Base-by-base conservation (phyloP, 2,329 filamentous ascomycete genomes). In the Fusarium sp. region DNA sequence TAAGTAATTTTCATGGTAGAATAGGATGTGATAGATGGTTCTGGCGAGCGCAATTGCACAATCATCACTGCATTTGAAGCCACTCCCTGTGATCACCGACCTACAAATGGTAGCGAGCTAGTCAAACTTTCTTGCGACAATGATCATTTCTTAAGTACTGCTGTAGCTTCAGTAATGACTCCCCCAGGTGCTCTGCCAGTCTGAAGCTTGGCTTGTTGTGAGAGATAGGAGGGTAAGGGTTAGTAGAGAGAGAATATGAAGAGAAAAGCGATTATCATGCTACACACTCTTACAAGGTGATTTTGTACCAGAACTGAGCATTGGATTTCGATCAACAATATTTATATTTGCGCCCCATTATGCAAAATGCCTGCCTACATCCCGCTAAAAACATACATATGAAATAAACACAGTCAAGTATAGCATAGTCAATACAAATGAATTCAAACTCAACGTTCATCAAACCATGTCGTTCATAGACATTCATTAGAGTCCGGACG, bases 321-420 rank as follows among this genome's bases (percentile, higher is more conserved):
- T 54, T 54, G 45, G 13, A 35, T 35, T 50, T 54, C 30, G 58
- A 62, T 28, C 44, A 51, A 68, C 55, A 47, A 68, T 47, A 60
- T 47, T 47, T 42, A 69, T 74, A 58, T 62, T 56, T 66, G 63
- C 65, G 64, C 72, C 64, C 58, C 57, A 48, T 68, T 55, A 67
- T 67, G 67, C 71, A 71, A 68, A 68, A 75, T 72, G 61, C 71
- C 71, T 50, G 39, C 61, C 66, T 38, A 39, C 68, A 70, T 38
- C 73, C 61, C 64, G 65, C 70, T 70, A 50, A 50, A 44, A 47
- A 47, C 44, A 53, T 68, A 74, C 65, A 77, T 63, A 64, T 56
- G 47, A 59, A 51, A 63, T 61, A 20, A 64, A 50, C 45, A 60
- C 55, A 48, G 44, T 30, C 38, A 45, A 15, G 26, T 67, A 61